Conservation (phyloP, 2,329 filamentous ascomycete genomes). For the Fusarium caatingaense region DNA sequence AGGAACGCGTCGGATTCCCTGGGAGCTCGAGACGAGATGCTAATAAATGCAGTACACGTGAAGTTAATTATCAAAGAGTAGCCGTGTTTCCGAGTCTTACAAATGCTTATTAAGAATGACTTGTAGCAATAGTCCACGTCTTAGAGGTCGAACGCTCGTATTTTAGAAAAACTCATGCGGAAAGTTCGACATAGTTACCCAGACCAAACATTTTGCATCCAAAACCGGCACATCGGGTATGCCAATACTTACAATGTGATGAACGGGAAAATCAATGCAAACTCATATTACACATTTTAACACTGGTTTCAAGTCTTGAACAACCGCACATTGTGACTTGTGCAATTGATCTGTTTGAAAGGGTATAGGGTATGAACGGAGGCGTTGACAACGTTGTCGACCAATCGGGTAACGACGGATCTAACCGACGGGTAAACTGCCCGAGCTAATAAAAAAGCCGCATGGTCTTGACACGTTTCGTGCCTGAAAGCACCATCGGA, state of each 20-base stretch:
- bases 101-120: background rate
- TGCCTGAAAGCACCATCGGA: background rate
- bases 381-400: rapidly evolving
- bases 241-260: too few species aligned
- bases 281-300: background rate
- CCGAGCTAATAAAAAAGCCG: background rate
- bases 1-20: background rate
- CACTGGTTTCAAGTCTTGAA: rapidly evolving
- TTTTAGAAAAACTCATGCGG: rapidly evolving
- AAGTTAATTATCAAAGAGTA: background rate
- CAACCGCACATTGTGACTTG: background rate
- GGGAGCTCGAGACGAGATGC: background rate
- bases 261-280: too few species aligned
- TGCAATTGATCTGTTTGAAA: background rate
- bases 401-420: background rate
- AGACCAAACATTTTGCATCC: too few species aligned
- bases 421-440: background rate
- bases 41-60: background rate
- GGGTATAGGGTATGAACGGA: background rate
- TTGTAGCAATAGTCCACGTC: background rate
- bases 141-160: rapidly evolving
- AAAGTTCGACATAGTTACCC: too few species aligned
- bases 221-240: too few species aligned
- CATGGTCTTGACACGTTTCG: background rate
- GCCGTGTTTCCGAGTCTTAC: background rate